Evolutionary conservation across 495 filamentous ascomycete species (phyloP).

Genomic region (Coniosporium apollinis): DNA sequence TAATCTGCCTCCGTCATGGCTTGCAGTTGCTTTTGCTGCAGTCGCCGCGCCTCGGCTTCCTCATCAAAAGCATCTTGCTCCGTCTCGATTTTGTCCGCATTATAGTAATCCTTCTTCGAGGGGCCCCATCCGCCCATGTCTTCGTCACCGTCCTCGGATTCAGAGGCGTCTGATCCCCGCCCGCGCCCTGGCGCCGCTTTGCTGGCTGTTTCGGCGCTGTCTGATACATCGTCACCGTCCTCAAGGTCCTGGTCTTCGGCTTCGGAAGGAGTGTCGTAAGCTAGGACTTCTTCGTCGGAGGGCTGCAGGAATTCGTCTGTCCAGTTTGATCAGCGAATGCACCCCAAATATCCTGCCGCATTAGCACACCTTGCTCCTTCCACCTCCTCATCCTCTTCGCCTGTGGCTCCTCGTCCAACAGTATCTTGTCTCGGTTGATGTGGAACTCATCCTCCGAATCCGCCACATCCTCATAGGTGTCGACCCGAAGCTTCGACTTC

Average conservation of each 20-base stretch:
- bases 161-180: slow-evolving; percentile 9
- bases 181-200: slow-evolving; percentile 4
- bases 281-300: slow-evolving; percentile 82
- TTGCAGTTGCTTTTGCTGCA: slow-evolving; percentile 78
- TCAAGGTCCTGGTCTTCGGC: slow-evolving; percentile 34
- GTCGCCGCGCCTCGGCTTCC: slow-evolving; percentile 68
- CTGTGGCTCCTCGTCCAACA: slow-evolving; percentile 64
- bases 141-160: slow-evolving; percentile 37
- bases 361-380: slow-evolving; percentile 40
- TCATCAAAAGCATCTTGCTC: slow-evolving; percentile 85
- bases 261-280: slow-evolving; percentile 38
- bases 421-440: slow-evolving; percentile 62
- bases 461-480: slow-evolving; percentile 68
- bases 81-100: slow-evolving; percentile 77
- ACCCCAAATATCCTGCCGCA: background rate
- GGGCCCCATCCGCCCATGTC: slow-evolving; percentile 76
- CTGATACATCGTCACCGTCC: slow-evolving; percentile 11
- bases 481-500: slow-evolving; percentile 36
- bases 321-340: slow-evolving; percentile 4
- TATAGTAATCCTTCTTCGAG: slow-evolving; percentile 79
- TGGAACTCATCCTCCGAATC: slow-evolving; percentile 89
- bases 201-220: slow-evolving; percentile 19
- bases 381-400: slow-evolving; percentile 56
- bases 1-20: slow-evolving; percentile 83
- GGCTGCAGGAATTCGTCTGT: slow-evolving; percentile 43